phyloP scores from a whole-genome alignment of 2,329 filamentous ascomycete genomes.

The Trichocomaceae sp. region DNA sequence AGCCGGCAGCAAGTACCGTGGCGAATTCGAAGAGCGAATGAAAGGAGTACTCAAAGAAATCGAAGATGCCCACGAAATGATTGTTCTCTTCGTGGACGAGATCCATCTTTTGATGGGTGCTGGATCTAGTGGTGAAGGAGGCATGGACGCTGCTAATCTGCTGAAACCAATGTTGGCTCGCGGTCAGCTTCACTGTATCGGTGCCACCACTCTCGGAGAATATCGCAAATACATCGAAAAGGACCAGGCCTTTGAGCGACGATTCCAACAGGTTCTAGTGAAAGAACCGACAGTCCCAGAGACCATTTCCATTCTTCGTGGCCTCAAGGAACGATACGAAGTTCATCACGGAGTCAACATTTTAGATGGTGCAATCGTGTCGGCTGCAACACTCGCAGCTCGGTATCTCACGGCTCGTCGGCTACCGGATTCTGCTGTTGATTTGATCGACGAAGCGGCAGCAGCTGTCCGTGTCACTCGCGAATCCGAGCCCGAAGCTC shows the following conservation, averaged over 20 bases:
- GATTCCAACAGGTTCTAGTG: constrained; percentile 96
- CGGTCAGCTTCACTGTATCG: constrained; percentile 95
- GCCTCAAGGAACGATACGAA: constrained; percentile 95
- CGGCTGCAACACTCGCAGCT: constrained; percentile 82
- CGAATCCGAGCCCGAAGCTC: constrained; percentile 91
- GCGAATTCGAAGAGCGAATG: constrained; percentile 98
- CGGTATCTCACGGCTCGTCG: constrained; percentile 87
- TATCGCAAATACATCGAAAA: constrained; percentile 99
- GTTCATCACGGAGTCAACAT: constrained; percentile 98
- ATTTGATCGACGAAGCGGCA: constrained; percentile 91
- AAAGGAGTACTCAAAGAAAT: constrained; percentile 98
- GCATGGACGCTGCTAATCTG: constrained; percentile 97
- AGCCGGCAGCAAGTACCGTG: constrained; percentile 95
- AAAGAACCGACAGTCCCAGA: constrained; percentile 86
- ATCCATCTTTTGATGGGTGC: constrained; percentile 98
- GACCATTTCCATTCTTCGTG: constrained; percentile 96
- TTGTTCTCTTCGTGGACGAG: constrained; percentile 96
- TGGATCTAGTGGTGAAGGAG: constrained; percentile 86
- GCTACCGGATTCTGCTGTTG: constrained; percentile 92
- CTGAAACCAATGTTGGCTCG: constrained; percentile 97
- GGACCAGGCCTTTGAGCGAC: constrained; percentile 93
- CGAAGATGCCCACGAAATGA: constrained; percentile 87
- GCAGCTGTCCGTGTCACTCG: constrained; percentile 92
- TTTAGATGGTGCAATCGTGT: constrained; percentile 84
- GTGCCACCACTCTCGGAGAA: constrained; percentile 88